phyloP scores from a whole-genome alignment of 495 filamentous ascomycete genomes.

The Penicillium pulvis region DNA sequence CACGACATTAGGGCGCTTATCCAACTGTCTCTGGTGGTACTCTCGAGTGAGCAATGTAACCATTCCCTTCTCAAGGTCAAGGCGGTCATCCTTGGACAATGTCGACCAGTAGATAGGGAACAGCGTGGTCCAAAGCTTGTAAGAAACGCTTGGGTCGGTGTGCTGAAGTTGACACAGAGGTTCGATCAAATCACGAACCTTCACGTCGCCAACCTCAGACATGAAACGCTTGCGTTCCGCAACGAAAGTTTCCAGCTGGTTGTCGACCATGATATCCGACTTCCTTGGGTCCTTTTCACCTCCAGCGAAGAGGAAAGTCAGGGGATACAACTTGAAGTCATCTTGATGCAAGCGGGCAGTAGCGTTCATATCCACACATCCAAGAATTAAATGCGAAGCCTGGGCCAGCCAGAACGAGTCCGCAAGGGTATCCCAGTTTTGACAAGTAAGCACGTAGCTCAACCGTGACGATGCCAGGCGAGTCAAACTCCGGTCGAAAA shows the following conservation, averaged over 20 bases:
- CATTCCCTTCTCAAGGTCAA: conserved; percentile 88
- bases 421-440: conserved; percentile 94
- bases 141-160: conserved; percentile 73
- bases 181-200: conserved; percentile 82
- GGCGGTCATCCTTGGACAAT: conserved; percentile 80
- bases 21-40: conserved; percentile 89
- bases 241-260: conserved; percentile 79
- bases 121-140: conserved; percentile 85
- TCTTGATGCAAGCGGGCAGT: conserved; percentile 73
- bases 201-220: conserved; percentile 77
- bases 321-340: conserved; percentile 76
- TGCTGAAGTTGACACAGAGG: conserved; percentile 95
- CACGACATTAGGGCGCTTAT: conserved; percentile 91
- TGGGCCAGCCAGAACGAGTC: conserved; percentile 98
- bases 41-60: conserved; percentile 88
- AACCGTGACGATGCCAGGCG: conserved; percentile 83
- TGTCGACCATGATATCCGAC: conserved; percentile 73
- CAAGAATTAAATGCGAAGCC: conserved; percentile 86
- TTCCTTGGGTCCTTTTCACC: conserved; percentile 71
- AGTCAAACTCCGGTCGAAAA: conserved; percentile 90
- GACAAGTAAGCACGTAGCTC: conserved; percentile 84
- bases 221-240: conserved; percentile 78
- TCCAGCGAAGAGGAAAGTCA: conserved; percentile 65
- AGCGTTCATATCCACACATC: conserved; percentile 82
- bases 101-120: conserved; percentile 95